Evolutionary conservation across 2,329 filamentous ascomycete species (phyloP), one percentile per base, ranked within the genome.

Genomic region (Phoma sp.): DNA sequence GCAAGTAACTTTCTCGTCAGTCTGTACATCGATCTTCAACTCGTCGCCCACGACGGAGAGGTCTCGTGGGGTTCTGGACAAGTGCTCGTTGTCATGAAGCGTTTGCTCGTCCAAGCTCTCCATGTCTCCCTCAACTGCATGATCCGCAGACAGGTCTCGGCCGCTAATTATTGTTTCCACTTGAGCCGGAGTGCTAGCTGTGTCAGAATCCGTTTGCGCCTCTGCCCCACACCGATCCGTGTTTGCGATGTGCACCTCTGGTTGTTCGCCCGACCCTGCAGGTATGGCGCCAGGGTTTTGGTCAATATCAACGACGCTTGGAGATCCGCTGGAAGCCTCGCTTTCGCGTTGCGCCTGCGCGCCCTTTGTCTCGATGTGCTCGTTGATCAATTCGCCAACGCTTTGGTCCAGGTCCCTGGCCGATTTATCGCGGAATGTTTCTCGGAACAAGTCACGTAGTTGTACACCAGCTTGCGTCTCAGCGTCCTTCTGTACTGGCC

Each of bases 151-250:
- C 12, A n/a, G 33, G 19, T 21, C 25, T 39, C 15, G 19, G n/a
- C 32, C 13, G 19, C 33, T 25, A 17, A 17, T 17, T n/a, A 15
- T 10, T 33, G 21, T 48, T 35, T 21, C 25, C 36, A 25, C 21
- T 29, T 44, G n/a, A 24, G 35, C 27, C 22, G 27, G 17, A 29
- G n/a, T 9, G 21, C 24, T 33, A 39, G 44, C 35, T 33, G 21
- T 44, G 10, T 49, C 21, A 40, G 22, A 33, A 35, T 39, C 44
- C 44, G 39, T 44, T 39, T 44, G 33, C 44, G 44, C 39, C 51
- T 54, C 39, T 44, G 51, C 33, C 45, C 21, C 27, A 39, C 29
- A 44, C 44, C 33, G 39, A 43, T 49, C 27, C 15, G 39, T 44
- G 44, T 35, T 44, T 44, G 25, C 39, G n/a, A 31, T 35, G 21